These are phyloP conservation scores for Gossypium gossypioides DNA, from an alignment of 441 rosid genomes.

Conservation along the genomic window DNA sequence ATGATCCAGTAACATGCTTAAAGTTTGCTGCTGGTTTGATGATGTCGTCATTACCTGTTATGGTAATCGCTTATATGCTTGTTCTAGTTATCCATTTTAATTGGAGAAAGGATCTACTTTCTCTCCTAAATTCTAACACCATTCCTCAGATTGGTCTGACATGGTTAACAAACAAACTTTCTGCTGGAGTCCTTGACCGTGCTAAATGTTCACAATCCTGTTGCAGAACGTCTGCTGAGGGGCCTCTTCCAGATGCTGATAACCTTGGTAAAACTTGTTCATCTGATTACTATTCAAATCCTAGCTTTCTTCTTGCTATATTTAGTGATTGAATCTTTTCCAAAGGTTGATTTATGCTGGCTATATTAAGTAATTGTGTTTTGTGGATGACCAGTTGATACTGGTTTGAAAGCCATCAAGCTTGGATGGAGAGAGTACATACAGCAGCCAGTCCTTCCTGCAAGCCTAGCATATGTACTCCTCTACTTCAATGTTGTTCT, in stretches of 20 bases:
- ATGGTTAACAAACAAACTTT: conserved; percentile 71
- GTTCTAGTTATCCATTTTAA: neutral
- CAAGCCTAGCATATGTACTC: conserved; percentile 84
- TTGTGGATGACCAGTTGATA: conserved; percentile 28
- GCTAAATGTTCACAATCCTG: conserved; percentile 48
- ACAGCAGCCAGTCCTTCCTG: conserved; percentile 89
- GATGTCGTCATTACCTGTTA: conserved; percentile 60
- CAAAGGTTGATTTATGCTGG: neutral
- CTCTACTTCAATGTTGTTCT: conserved; percentile 80
- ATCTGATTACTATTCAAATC: neutral
- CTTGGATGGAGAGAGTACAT: conserved; percentile 90
- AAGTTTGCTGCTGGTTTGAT: conserved; percentile 65
- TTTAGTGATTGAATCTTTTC: neutral
- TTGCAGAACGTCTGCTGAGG: conserved; percentile 26
- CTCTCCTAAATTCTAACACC: conserved; percentile 4
- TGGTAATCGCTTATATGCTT: conserved; percentile 41
- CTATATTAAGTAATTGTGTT: conserved; percentile 3
- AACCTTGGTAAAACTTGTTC: conserved; percentile 38
- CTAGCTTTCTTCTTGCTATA: neutral
- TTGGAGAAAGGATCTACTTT: conserved; percentile 6
- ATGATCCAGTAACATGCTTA: conserved; percentile 75
- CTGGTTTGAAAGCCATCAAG: conserved; percentile 67
- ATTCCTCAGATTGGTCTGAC: conserved; percentile 54
- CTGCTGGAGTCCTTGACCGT: conserved; percentile 78
- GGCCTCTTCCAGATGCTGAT: conserved; percentile 19